Conservation (phyloP, 2,329 filamentous ascomycete genomes). For the Epichloe gansuensis region DNA sequence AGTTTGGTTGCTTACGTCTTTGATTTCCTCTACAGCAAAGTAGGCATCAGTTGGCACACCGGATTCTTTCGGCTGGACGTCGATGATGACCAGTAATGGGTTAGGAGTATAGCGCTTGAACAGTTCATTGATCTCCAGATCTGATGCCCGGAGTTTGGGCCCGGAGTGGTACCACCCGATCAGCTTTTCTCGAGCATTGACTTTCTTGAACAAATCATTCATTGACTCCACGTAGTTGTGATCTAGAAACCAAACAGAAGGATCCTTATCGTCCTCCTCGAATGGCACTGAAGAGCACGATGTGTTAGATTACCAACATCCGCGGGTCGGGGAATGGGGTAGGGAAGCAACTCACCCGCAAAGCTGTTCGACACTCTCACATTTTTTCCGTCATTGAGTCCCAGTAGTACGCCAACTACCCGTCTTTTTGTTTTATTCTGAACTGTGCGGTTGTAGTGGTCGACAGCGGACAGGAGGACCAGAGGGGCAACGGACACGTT, state of each 20-base stretch:
- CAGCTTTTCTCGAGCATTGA: slow-evolving; percentile 96
- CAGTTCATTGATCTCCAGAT: slow-evolving; percentile 97
- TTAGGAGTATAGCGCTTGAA: slow-evolving; percentile 99
- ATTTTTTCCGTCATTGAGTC: slow-evolving; percentile 91
- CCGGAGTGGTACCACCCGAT: slow-evolving; percentile 99
- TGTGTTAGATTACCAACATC: slow-evolving; percentile 7
- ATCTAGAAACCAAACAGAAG: slow-evolving; percentile 96
- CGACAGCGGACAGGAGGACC: slow-evolving; percentile 93
- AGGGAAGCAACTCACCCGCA: slow-evolving; percentile 50
- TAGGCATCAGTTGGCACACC: slow-evolving; percentile 97
- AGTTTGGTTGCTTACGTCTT: slow-evolving; percentile 60
- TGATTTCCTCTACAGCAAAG: slow-evolving; percentile 98
- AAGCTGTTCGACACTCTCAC: slow-evolving; percentile 98
- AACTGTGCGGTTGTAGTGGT: slow-evolving; percentile 90
- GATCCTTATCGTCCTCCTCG: slow-evolving; percentile 97
- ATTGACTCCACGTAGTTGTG: slow-evolving; percentile 99
- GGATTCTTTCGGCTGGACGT: slow-evolving; percentile 95
- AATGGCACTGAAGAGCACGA: slow-evolving; percentile 61
- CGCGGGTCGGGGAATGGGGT: background rate
- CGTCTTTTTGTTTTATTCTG: slow-evolving; percentile 76
- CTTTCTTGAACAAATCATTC: slow-evolving; percentile 99
- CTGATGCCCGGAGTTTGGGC: slow-evolving; percentile 89
- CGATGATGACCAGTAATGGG: slow-evolving; percentile 91
- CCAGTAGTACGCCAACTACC: slow-evolving; percentile 87
- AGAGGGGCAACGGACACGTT: slow-evolving; percentile 96